These are phyloP conservation scores for Aspergillus pseudoglaucus DNA, from an alignment of 2,329 filamentous ascomycete species.

Conservation along the genomic window DNA sequence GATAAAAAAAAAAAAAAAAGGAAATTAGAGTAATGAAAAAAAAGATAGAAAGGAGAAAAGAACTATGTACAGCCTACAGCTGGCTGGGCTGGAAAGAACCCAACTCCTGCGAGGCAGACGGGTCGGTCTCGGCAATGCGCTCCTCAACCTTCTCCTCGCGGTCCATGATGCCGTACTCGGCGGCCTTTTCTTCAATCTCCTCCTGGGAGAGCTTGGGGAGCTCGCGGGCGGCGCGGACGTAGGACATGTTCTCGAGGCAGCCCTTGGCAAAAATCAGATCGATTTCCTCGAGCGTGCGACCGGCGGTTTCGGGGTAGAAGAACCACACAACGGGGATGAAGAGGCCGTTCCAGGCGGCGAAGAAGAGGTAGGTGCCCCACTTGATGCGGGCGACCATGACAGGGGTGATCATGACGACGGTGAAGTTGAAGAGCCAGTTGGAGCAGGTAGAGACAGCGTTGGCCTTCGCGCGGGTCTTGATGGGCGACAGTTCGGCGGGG, in stretches of 20 bases:
- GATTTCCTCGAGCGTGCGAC: slow-evolving; percentile 20
- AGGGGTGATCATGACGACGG: slow-evolving; percentile 1
- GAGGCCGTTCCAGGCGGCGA: slow-evolving; percentile 12
- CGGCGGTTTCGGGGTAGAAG: slow-evolving; percentile 23
- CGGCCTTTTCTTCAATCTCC: neutral
- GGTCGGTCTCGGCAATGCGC: neutral
- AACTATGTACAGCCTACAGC: neutral
- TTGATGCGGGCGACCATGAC: neutral
- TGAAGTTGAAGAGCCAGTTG: slow-evolving; percentile 1
- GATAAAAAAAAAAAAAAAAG: neutral
- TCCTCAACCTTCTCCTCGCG: neutral
- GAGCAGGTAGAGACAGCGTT: slow-evolving; percentile 1
- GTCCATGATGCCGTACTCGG: slow-evolving; percentile 1
- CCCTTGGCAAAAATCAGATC: slow-evolving; percentile 21
- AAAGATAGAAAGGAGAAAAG: neutral
- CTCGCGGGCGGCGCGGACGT: neutral
- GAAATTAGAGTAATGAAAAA: neutral
- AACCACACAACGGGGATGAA: slow-evolving; percentile 21
- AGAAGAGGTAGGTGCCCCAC: slow-evolving; percentile 1
- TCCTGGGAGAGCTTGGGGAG: neutral
- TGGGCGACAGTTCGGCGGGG: slow-evolving; percentile 1
- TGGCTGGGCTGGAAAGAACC: neutral
- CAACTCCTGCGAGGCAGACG: neutral
- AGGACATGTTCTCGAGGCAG: neutral
- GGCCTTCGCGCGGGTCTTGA: slow-evolving; percentile 1